phyloP scores from a whole-genome alignment of 345 rosid genomes.

The Eutrema yunnanense region DNA sequence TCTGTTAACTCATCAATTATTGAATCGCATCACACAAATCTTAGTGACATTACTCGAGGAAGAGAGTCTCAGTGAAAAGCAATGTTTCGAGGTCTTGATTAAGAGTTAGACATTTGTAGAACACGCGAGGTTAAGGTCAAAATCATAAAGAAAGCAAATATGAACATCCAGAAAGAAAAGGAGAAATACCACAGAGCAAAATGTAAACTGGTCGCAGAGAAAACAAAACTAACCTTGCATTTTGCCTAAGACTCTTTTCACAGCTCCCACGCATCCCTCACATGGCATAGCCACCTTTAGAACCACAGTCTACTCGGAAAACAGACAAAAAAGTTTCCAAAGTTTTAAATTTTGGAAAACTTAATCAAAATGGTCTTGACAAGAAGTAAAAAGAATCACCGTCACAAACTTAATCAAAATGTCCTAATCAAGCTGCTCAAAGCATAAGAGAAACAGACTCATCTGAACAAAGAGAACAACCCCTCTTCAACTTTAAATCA shows the following conservation, averaged over 20 bases:
- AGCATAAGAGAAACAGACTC: not conserved
- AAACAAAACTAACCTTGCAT: constrained; percentile 57
- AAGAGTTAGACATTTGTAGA: too few species aligned
- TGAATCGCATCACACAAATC: not conserved
- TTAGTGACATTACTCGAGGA: not conserved
- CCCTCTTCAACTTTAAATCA: not conserved
- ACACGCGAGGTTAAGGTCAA: not conserved
- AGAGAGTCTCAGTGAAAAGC: not conserved
- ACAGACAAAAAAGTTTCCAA: not conserved
- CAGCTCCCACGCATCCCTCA: constrained; percentile 75
- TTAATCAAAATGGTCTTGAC: not conserved
- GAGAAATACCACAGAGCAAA: not conserved
- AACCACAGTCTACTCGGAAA: constrained; percentile 57
- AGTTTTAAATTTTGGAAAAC: not conserved
- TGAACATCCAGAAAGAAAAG: not conserved
- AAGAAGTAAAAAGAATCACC: not conserved
- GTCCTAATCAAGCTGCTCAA: not conserved
- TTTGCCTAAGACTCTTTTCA: constrained; percentile 75
- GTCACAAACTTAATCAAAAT: not conserved
- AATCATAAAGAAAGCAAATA: not conserved
- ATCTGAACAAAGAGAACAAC: not conserved
- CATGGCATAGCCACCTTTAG: constrained; percentile 88
- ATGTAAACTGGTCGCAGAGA: not conserved
- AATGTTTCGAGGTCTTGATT: not conserved
- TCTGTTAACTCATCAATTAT: not conserved